A percentile compares a stretch with the other conserved stretches of the same genome.
phyloP scores from a whole-genome alignment of 192 early-diverging fungal genomes.

The Podila epigama region DNA sequence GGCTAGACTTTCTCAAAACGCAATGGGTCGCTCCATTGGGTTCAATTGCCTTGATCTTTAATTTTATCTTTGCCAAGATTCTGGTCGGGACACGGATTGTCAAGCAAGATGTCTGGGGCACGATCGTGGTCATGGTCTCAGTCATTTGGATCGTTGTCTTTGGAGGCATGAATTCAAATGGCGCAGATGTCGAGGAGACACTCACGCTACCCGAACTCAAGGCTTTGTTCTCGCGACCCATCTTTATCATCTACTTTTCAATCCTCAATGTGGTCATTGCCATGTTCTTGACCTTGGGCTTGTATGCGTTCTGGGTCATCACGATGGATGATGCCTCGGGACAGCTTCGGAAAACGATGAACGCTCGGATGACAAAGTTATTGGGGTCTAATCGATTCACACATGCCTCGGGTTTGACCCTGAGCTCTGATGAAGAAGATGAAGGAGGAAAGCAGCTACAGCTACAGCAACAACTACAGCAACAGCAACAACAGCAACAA shows the following conservation, averaged over 20 bases:
- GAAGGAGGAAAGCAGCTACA: slow-evolving; percentile 18
- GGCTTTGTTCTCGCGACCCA: slow-evolving; percentile 46
- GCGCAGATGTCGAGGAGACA: slow-evolving; percentile 57
- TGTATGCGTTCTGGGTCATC: slow-evolving; percentile 56
- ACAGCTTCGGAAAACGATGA: slow-evolving; percentile 40
- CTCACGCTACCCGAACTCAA: slow-evolving; percentile 59
- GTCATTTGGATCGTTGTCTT: slow-evolving; percentile 68
- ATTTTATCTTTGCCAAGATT: slow-evolving; percentile 67
- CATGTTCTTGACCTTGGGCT: slow-evolving; percentile 41
- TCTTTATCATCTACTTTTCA: slow-evolving; percentile 64
- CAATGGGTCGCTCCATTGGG: slow-evolving; percentile 69
- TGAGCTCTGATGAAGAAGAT: slow-evolving; percentile 25
- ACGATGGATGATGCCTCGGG: slow-evolving; percentile 34
- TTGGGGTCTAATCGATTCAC: slow-evolving; percentile 38
- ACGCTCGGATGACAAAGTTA: slow-evolving; percentile 10
- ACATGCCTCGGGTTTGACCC: slow-evolving; percentile 33
- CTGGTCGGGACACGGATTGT: slow-evolving; percentile 64
- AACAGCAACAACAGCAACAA: too few relatives aligned
- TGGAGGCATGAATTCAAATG: slow-evolving; percentile 58
- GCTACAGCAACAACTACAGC: too few relatives aligned
- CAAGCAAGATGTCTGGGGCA: slow-evolving; percentile 58
- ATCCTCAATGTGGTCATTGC: slow-evolving; percentile 54
- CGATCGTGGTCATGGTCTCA: slow-evolving; percentile 59
- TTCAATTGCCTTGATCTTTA: slow-evolving; percentile 63
- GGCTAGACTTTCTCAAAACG: slow-evolving; percentile 65